A percentile compares a stretch with the other conserved stretches of the same genome.
These are phyloP conservation scores for Mortierella sp. DNA, from an alignment of 371 early-diverging fungal species.

Conservation along the genomic window DNA sequence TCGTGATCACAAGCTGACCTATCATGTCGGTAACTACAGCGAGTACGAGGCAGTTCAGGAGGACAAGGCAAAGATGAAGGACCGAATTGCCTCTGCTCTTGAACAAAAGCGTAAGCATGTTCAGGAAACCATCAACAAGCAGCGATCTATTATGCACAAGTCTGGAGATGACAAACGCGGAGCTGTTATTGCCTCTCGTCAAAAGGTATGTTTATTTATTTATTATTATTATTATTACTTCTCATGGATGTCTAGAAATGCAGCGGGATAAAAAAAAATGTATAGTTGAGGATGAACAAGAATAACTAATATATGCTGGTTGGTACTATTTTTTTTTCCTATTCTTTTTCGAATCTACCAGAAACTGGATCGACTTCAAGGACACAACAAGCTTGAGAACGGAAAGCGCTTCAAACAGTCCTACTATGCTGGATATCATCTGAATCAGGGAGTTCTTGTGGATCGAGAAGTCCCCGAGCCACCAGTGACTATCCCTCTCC, in stretches of 20 bases:
- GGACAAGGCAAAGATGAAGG: conserved; percentile 68
- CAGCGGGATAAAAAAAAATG: no score
- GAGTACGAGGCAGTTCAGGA: conserved; percentile 73
- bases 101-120: conserved; percentile 73
- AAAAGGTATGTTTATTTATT: conserved; percentile 60
- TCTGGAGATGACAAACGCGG: conserved; percentile 83
- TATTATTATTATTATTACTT: background rate
- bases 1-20: conserved; percentile 68
- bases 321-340: background rate
- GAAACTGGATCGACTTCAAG: conserved; percentile 65
- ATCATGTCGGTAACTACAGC: conserved; percentile 81
- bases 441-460: conserved; percentile 57
- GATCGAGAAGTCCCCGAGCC: conserved; percentile 69
- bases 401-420: conserved; percentile 76
- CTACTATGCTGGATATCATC: conserved; percentile 69
- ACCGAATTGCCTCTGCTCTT: conserved; percentile 57
- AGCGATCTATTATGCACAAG: conserved; percentile 71
- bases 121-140: conserved; percentile 70
- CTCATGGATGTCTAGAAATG: no score
- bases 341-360: conserved; percentile 18
- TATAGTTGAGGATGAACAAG: no score
- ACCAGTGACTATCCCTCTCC: conserved; percentile 62
- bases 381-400: conserved; percentile 72
- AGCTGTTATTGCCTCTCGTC: conserved; percentile 76
- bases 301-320: background rate